phyloP scores from a whole-genome alignment of 176 grass and related monocot species.

The Oryza meridionalis region DNA sequence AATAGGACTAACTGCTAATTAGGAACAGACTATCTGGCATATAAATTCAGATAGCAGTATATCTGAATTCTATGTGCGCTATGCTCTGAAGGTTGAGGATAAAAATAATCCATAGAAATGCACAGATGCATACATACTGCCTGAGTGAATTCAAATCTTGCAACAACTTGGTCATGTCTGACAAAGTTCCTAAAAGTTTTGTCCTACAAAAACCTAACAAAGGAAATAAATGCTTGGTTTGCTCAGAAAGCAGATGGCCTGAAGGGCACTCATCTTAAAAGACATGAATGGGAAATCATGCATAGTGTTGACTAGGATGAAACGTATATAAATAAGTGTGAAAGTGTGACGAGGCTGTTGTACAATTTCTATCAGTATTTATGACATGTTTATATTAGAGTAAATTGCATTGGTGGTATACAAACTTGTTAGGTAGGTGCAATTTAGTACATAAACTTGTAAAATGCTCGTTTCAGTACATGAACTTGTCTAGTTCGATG shows the following conservation, averaged over 20 bases:
- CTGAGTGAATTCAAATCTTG: slow-evolving; percentile 23
- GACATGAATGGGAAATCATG: not conserved
- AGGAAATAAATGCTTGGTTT: not conserved
- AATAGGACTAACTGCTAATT: not conserved
- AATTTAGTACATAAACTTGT: no score
- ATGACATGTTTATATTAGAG: no score
- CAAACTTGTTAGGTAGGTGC: no score
- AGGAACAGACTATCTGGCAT: slow-evolving; percentile 13
- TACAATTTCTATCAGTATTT: not conserved
- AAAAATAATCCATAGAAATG: slow-evolving; percentile 13
- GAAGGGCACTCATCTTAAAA: not conserved
- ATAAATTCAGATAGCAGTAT: slow-evolving; percentile 1
- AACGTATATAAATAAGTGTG: not conserved
- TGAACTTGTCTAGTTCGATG: no score
- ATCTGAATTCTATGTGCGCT: slow-evolving; percentile 19
- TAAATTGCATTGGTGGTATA: no score
- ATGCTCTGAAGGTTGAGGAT: not conserved
- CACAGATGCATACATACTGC: not conserved
- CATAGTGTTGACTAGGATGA: not conserved
- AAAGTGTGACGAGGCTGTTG: not conserved
- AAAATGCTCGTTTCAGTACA: no score
- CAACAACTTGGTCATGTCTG: not conserved
- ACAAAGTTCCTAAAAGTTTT: not conserved
- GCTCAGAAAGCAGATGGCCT: not conserved
- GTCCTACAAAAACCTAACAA: not conserved